These are phyloP conservation scores for Chondrostereum purpureum DNA, from an alignment of 1,284 basidiomycete species.

Conservation along the genomic window DNA sequence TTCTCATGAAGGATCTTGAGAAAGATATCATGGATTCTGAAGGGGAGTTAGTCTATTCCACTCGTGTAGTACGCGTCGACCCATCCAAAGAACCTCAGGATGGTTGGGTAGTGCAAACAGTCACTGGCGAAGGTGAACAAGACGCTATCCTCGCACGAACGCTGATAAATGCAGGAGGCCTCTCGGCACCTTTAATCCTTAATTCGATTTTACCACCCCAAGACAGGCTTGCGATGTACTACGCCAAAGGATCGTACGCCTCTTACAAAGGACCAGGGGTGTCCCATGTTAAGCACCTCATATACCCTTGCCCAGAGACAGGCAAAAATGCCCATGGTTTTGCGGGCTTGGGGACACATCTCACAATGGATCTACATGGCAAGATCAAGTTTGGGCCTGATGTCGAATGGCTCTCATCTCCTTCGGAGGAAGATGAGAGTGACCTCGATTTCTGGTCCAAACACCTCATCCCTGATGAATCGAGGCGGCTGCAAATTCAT, in stretches of 20 bases:
- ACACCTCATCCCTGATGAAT: constrained; percentile 65
- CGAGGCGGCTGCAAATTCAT: constrained; percentile 59
- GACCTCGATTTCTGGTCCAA: constrained; percentile 72
- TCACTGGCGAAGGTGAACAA: constrained; percentile 40
- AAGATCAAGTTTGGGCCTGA: constrained; percentile 93
- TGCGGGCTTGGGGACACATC: constrained; percentile 83
- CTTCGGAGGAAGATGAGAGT: constrained; percentile 34
- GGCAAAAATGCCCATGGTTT: constrained; percentile 53
- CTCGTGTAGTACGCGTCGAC: constrained; percentile 86
- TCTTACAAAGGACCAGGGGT: constrained; percentile 78
- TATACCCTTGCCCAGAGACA: constrained; percentile 84
- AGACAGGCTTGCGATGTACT: constrained; percentile 63
- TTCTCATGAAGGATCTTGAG: constrained; percentile 75
- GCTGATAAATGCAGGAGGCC: constrained; percentile 85
- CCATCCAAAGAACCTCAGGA: constrained; percentile 34
- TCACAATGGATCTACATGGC: constrained; percentile 84
- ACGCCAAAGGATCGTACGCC: constrained; percentile 80
- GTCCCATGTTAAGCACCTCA: constrained; percentile 61
- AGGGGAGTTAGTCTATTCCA: constrained; percentile 78
- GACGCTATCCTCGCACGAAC: constrained; percentile 81
- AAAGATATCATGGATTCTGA: constrained; percentile 70
- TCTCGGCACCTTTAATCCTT: constrained; percentile 67
- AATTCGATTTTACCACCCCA: constrained; percentile 62
- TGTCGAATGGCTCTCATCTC: constrained; percentile 76
- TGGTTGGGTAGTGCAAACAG: constrained; percentile 71